phyloP scores from a whole-genome alignment of 768 basidiomycete species.

The Podaxis pistillaris region DNA sequence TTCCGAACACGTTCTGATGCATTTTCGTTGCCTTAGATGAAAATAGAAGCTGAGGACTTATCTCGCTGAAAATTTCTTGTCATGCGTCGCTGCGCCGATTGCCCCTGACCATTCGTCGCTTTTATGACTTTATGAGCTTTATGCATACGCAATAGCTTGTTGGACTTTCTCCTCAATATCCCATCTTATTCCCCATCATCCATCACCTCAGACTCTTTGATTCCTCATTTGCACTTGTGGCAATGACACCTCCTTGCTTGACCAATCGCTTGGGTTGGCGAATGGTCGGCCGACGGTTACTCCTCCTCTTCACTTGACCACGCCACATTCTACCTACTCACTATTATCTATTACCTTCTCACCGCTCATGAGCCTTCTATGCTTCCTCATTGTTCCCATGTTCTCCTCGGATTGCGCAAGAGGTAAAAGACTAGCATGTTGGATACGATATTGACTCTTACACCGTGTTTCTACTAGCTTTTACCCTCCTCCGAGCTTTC shows the following conservation, averaged over 20 bases:
- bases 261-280: not conserved
- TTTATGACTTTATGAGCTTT: slow-evolving; percentile 8
- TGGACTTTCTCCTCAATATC: slow-evolving; percentile 1
- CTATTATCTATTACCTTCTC: not conserved
- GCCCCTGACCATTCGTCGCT: too few relatives aligned
- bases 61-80: slow-evolving; percentile 1
- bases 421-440: not conserved
- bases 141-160: slow-evolving; percentile 7
- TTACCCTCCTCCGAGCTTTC: not conserved
- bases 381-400: not conserved
- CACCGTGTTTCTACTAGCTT: not conserved
- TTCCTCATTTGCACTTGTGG: not conserved
- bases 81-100: not conserved
- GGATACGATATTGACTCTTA: not conserved
- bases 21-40: not conserved
- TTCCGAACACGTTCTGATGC: not conserved
- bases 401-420: not conserved
- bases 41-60: slow-evolving; percentile 4
- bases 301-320: not conserved
- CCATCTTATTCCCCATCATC: not conserved
- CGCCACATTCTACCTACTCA: not conserved
- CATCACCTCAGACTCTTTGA: not conserved
- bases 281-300: not conserved
- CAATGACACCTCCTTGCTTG: not conserved
- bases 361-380: not conserved